A percentile compares a stretch with the other conserved stretches of the same genome.
Conservation (phyloP, 169 alveolate genomes). For the Plasmodium relictum region DNA sequence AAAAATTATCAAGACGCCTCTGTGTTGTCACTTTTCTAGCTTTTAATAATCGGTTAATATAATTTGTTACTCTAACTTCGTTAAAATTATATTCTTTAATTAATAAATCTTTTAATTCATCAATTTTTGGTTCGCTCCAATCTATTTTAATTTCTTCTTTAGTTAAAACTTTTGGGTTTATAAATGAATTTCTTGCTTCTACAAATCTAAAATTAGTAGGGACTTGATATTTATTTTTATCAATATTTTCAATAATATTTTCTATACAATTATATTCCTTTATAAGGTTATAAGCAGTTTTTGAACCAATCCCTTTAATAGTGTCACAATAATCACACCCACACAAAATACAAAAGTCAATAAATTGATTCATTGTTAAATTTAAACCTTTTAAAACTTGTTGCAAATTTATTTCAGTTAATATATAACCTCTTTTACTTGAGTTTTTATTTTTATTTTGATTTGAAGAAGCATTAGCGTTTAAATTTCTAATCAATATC, state of each 20-base stretch:
- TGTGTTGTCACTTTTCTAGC: conserved; percentile 81
- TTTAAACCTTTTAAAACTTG: conserved; percentile 87
- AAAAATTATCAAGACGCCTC: conserved; percentile 72
- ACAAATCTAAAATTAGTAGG: conserved; percentile 78
- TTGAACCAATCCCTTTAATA: conserved; percentile 96
- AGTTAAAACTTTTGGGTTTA: conserved; percentile 82
- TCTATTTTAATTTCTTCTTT: conserved; percentile 78
- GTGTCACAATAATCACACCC: conserved; percentile 99
- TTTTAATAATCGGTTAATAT: conserved; percentile 80
- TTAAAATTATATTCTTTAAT: conserved; percentile 86
- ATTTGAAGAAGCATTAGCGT: conserved; percentile 80
- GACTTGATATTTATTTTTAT: conserved; percentile 79
- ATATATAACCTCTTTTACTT: conserved; percentile 73
- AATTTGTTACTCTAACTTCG: conserved; percentile 86
- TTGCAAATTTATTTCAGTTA: conserved; percentile 84
- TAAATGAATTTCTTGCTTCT: conserved; percentile 87
- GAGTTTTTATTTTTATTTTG: conserved; percentile 56
- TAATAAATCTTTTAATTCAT: conserved; percentile 87
- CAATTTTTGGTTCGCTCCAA: conserved; percentile 85
- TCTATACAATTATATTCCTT: conserved; percentile 92
- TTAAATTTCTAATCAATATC: conserved; percentile 84
- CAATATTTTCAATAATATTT: conserved; percentile 86
- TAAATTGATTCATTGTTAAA: conserved; percentile 93
- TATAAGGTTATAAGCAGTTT: conserved; percentile 95
- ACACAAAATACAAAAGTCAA: conserved; percentile 97